Percentiles rank a stretch among this genome's conserved stretches.
Conservation (phyloP, 2,329 filamentous ascomycete species). For the Paecilomyces dactylethromorphus region DNA sequence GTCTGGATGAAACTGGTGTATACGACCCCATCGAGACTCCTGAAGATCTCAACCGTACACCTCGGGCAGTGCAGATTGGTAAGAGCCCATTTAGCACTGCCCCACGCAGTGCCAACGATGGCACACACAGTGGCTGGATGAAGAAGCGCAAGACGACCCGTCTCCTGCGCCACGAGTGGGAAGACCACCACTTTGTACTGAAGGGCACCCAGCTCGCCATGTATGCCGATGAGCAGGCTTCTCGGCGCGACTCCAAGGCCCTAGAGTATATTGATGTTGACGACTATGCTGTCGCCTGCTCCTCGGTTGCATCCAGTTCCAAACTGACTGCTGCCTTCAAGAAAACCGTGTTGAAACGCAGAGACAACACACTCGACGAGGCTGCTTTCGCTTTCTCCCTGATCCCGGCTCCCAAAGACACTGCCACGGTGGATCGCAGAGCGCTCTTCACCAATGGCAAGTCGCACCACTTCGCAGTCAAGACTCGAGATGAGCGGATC, state of each 20-base stretch:
- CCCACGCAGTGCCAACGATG: constrained; percentile 28
- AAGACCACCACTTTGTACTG: constrained; percentile 84
- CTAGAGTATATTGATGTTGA: constrained; percentile 32
- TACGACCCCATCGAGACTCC: constrained; percentile 25
- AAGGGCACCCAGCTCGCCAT: constrained; percentile 59
- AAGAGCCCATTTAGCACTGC: constrained; percentile 12
- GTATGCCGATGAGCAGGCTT: constrained; percentile 21
- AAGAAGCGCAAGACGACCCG: constrained; percentile 88
- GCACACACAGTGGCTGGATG: constrained; percentile 79
- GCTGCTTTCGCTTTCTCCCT: constrained; percentile 37
- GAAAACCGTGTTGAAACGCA: constrained; percentile 44
- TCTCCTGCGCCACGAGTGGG: constrained; percentile 88
- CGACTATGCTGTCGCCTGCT: constrained; percentile 52
- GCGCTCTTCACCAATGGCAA: constrained; percentile 53
- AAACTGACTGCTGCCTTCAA: constrained; percentile 86
- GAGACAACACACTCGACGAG: constrained; percentile 18
- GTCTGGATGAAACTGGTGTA: constrained; percentile 18
- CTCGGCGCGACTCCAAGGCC: constrained; percentile 16
- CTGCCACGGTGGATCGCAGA: constrained; percentile 42
- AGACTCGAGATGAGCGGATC: constrained; percentile 79
- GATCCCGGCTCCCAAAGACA: constrained; percentile 39
- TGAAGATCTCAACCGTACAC: constrained; percentile 17
- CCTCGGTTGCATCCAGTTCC: constrained; percentile 63
- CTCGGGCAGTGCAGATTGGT: constrained; percentile 12
- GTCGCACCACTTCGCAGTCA: constrained; percentile 90